Evolutionary conservation across 495 filamentous ascomycete species (phyloP), one percentile per base, ranked within the genome.

Genomic region (Terfezia boudieri): DNA sequence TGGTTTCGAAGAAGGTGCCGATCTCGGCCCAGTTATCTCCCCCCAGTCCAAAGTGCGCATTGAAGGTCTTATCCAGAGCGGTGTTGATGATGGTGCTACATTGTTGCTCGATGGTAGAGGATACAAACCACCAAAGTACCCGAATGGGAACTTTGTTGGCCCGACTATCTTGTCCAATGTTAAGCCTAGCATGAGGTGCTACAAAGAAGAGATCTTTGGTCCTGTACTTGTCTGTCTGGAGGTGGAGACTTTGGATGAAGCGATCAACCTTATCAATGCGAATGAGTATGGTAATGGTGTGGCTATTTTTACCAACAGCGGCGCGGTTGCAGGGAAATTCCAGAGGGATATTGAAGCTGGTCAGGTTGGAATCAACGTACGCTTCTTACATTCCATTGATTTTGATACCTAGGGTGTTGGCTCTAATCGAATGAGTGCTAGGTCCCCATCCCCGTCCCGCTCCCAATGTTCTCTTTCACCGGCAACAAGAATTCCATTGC

Each of bases 401-500:
- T 49, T 9, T n/a, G 43, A n/a, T 49, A 20, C 20, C 14, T 49
- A 49, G 14, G 26, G 7, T 32, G 26, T 32, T 32, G 26, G 26
- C 7, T 4, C 26, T 32, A 2, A 32, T 32, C 26, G 7, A 49
- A 49, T n/a, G 43, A 49, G 2, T 20, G 14, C 7, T 51, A 51
- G 38, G 14, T 51, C 26, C 49, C 49, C 11, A 51, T 51, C 22
- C 80, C 78, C 3, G 88, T 94, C 5, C 89, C 90, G 14, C 72
- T 92, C 41, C 84, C 89, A 62, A 92, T 95, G 84, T 98, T 95
- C 71, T 83, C 78, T 53, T 98, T 98, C 71, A 98, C 90, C 17
- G 90, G 90, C 53, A 98, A 96, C 70, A 98, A 98, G 80, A 86
- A 82, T 73, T 88, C 82, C 65, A 75, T 98, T 50, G 90, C 90